Percentiles rank a stretch among this genome's conserved stretches.
Conservation (phyloP, 345 rosid species). For the Viola odorata region DNA sequence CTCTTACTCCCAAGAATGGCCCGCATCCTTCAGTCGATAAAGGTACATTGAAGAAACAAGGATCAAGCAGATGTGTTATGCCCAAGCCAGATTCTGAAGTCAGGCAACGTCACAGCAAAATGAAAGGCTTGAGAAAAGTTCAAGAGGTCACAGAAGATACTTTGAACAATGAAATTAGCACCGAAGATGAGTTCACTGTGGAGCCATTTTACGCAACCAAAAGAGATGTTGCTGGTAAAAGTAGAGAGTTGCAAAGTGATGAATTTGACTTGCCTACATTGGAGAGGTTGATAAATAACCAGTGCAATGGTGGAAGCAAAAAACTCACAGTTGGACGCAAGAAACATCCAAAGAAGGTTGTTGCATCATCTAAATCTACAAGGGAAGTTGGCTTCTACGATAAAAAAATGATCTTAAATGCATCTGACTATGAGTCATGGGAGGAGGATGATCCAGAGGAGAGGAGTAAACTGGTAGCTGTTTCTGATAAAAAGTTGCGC, state of each 20-base stretch:
- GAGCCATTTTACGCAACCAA: constrained; percentile 18
- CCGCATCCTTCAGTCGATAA: not conserved
- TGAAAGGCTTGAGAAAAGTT: constrained; percentile 10
- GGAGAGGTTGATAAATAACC: constrained; percentile 12
- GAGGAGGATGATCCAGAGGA: not conserved
- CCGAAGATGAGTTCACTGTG: constrained; percentile 12
- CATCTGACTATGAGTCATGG: not conserved
- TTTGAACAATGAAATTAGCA: constrained; percentile 1
- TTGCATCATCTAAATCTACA: constrained; percentile 1
- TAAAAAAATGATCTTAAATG: constrained; percentile 1
- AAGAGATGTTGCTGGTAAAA: constrained; percentile 14
- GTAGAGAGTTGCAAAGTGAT: constrained; percentile 3
- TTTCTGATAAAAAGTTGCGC: too few species aligned
- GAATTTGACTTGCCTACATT: constrained; percentile 21
- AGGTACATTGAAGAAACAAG: constrained; percentile 7
- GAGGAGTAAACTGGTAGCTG: not conserved
- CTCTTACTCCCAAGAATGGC: constrained; percentile 1
- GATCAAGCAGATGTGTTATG: constrained; percentile 2
- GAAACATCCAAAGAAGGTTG: not conserved
- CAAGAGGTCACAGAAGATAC: not conserved
- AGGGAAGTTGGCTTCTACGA: constrained; percentile 7
- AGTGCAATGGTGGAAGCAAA: constrained; percentile 4
- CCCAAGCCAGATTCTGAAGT: constrained; percentile 1
- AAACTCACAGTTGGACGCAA: constrained; percentile 1
- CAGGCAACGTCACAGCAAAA: not conserved